Base-by-base conservation (phyloP, 371 early-diverging fungal genomes). In the Mucor irregularis region DNA sequence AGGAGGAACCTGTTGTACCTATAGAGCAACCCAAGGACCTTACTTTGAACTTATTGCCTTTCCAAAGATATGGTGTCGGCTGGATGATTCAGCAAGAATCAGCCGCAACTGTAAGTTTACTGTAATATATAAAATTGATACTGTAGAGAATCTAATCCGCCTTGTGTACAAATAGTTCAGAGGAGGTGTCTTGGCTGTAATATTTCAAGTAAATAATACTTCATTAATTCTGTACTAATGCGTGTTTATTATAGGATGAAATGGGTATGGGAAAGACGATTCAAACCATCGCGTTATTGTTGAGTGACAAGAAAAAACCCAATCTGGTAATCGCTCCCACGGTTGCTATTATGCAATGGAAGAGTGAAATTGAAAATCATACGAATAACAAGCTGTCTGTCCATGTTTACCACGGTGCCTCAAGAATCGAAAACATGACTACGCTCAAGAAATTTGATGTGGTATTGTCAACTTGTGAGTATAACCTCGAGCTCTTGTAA, bases 241-340 rank as follows among this genome's bases (percentile, higher is more conserved):
- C n/a, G n/a, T n/a, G n/a, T 39, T 21, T 35, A 13, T 5, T 25
- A 51, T 62, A 66, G 95, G 42, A 95, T 77, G 96, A 96, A 61
- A 97, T 97, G 96, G 97, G 99, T 5, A 94, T 99, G 95, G 99
- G 99, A 46, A 99, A 99, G 72, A 99, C 99, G 0, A 90, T 99
- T 44, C 98, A 98, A 68, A 91, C 93, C 25, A 95, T 99, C 34
- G 81, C 95, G 0, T 77, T 98, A 35, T 63, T 97, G 2, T 71
- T 94, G 10, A 67, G 77, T 14, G 85, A 84, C 31, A 69, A 68
- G 9, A 70, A 81, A 19, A 81, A 80, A 26, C 94, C 95, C 3
- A 97, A 90, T 47, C 73, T 97, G 47, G 90, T 97, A 22, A 59
- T 96, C 19, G 91, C 90, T 4, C 97, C 97, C 2, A 92, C 92